Evolutionary conservation across 768 basidiomycete genomes (phyloP).

Genomic region (Hericium alpestre): DNA sequence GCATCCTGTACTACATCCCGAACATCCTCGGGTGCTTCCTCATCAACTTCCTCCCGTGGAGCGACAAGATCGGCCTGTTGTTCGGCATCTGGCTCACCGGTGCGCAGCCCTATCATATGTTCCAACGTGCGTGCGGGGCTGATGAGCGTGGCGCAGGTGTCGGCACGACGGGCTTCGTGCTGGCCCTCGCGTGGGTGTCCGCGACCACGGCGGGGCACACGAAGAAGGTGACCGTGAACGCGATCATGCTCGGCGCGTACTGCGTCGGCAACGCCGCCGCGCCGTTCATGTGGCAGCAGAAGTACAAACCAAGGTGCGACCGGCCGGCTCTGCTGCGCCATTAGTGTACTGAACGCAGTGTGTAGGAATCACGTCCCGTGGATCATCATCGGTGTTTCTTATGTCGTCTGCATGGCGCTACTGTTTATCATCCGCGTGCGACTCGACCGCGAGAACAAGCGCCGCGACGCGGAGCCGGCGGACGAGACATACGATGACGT

Average conservation of each 20-base stretch:
- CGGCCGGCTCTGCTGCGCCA: too few species aligned
- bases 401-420: conserved; percentile 38
- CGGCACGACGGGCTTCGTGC: conserved; percentile 47
- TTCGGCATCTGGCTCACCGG: conserved; percentile 45
- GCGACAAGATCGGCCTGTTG: conserved; percentile 53
- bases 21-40: conserved; percentile 53
- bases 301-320: conserved; percentile 40
- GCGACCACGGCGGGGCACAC: conserved; percentile 63
- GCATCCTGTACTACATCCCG: conserved; percentile 51
- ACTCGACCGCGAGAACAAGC: conserved; percentile 51
- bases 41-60: conserved; percentile 56
- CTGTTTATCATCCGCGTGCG: conserved; percentile 40
- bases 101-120: too few species aligned
- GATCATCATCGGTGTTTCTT: conserved; percentile 64
- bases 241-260: conserved; percentile 65
- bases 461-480: conserved; percentile 45
- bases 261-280: conserved; percentile 55
- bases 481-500: conserved; percentile 50
- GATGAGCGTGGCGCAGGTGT: conserved; percentile 15
- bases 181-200: conserved; percentile 55
- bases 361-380: conserved; percentile 59
- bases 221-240: conserved; percentile 62
- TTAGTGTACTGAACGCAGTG: too few species aligned
- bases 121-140: too few species aligned
- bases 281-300: conserved; percentile 68